phyloP scores from a whole-genome alignment of 2,329 filamentous ascomycete species.

The Orbilia brochopaga region DNA sequence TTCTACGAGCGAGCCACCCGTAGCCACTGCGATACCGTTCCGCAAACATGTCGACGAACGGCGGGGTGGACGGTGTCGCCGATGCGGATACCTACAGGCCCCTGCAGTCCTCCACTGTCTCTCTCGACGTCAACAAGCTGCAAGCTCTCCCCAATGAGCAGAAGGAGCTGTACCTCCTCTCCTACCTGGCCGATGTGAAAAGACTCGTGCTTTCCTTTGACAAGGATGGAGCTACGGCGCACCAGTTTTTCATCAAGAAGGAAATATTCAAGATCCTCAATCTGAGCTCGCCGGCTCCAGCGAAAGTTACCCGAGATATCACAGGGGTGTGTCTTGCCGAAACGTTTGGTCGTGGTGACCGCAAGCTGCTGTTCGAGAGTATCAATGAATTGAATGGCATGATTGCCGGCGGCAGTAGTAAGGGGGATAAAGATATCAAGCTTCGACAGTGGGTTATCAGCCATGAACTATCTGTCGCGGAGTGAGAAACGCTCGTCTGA shows the following conservation, averaged over 20 bases:
- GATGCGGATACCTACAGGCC: conserved; percentile 43
- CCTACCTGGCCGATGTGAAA: conserved; percentile 80
- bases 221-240: conserved; percentile 79
- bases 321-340: conserved; percentile 81
- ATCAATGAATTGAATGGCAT: conserved; percentile 84
- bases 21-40: conserved; percentile 15
- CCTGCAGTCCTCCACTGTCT: conserved; percentile 57
- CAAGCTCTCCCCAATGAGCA: conserved; percentile 89
- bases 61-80: conserved; percentile 23
- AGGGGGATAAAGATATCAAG: conserved; percentile 75
- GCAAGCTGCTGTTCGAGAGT: conserved; percentile 90
- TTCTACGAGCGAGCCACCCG: not conserved
- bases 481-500: conserved; percentile 5
- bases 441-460: conserved; percentile 67
- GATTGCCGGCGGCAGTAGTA: conserved; percentile 73
- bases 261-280: conserved; percentile 93
- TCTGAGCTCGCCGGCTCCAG: conserved; percentile 78
- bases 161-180: conserved; percentile 91
- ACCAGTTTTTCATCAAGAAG: conserved; percentile 91
- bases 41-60: conserved; percentile 38
- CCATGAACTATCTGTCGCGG: not conserved
- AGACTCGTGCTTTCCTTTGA: conserved; percentile 78
- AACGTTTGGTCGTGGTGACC: conserved; percentile 82
- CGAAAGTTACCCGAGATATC: conserved; percentile 87
- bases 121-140: conserved; percentile 89